Evolutionary conservation across 306 rosid genomes (phyloP), one percentile per base, ranked within the genome.

Genomic region (Mucuna pruriens): DNA sequence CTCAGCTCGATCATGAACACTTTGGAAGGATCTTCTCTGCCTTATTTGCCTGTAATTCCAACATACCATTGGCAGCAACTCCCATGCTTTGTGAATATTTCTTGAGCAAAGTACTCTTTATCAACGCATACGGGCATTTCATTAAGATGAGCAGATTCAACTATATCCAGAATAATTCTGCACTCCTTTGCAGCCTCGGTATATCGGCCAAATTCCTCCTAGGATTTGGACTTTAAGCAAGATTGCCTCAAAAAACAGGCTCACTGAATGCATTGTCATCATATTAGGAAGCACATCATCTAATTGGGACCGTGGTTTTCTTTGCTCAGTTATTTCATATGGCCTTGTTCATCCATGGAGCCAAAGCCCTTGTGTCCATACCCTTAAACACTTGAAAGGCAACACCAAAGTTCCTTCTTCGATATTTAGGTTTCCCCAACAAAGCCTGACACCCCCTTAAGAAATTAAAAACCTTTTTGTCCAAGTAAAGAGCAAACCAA

Each of bases 321-420:
- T 80, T 57, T 29, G 97, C 84, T 84, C 85, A n/a, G 75, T 88
- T 77, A 89, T 90, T 86, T 86, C 87, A 58, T 63, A 91, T 91
- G 23, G 93, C 96, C 85, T 79, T 87, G 20, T 82, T 78, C 97
- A 94, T 94, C 85, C 92, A 87, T 77, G 93, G 93, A 20, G 85
- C 82, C 78, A 94, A 86, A 60, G 84, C 74, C 72, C 34, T 86
- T 2, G 86, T 85, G 60, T 92, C 98, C 55, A 92, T 92, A 26
- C 98, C 98, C 64, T 90, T 94, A 92, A 94, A 90, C 61, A 94
- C 97, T 80, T 90, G 94, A 66, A 92, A 93, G 36, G 98, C 97
- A 84, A 91, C 97, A 44, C 82, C 97, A 58, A 70, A 90, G 83
- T 92, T 94, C 83, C 97, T 94, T 83, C 94, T 92, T 54, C 91